Percentiles rank a stretch among this genome's conserved stretches.
Evolutionary conservation across 306 rosid genomes (phyloP).

Genomic region (Prunus davidiana): DNA sequence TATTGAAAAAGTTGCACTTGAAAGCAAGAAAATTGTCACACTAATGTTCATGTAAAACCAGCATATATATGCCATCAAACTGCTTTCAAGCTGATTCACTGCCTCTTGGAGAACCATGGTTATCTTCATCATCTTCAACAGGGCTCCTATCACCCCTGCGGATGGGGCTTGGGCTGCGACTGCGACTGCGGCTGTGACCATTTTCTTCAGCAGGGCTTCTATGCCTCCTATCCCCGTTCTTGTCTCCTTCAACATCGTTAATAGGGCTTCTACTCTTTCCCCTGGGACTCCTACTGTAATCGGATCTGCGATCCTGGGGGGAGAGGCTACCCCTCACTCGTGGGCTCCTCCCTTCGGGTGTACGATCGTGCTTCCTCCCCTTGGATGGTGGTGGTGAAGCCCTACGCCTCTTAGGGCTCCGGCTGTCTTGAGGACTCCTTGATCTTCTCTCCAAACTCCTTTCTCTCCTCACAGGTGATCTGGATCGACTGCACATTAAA

Average conservation of each 20-base stretch:
- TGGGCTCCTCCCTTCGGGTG: constrained; percentile 46
- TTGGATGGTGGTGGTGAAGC: constrained; percentile 40
- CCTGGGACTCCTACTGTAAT: constrained; percentile 37
- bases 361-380: constrained; percentile 36
- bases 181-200: constrained; percentile 30
- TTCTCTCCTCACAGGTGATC: constrained; percentile 47
- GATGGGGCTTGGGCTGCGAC: constrained; percentile 39
- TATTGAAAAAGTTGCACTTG: neutral
- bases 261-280: constrained; percentile 45
- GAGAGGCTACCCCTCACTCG: constrained; percentile 34
- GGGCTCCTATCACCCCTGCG: constrained; percentile 48
- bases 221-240: constrained; percentile 23
- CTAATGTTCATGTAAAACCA: neutral
- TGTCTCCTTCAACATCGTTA: constrained; percentile 31
- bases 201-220: constrained; percentile 37
- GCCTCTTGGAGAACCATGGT: constrained; percentile 44
- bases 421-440: constrained; percentile 43
- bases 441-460: constrained; percentile 50
- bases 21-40: neutral
- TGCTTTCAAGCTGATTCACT: constrained; percentile 35
- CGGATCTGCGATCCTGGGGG: constrained; percentile 30
- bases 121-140: constrained; percentile 40
- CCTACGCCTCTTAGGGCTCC: constrained; percentile 44
- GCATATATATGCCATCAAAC: neutral
- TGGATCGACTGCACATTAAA: constrained; percentile 33